phyloP scores from a whole-genome alignment of 2,329 filamentous ascomycete genomes.

The Neurospora sp. region DNA sequence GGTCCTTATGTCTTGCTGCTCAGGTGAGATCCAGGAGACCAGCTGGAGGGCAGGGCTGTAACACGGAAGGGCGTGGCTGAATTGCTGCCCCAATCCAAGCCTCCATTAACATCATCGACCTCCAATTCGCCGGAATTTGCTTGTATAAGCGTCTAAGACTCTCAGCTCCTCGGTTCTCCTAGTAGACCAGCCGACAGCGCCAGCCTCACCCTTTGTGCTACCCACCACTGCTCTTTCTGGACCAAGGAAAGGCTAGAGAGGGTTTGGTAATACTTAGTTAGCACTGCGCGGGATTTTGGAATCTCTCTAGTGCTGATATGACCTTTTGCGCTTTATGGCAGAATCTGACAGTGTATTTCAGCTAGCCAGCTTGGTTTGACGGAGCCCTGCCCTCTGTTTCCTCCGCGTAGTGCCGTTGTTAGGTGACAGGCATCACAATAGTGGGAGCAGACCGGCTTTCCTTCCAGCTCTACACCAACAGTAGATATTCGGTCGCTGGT shows the following conservation, averaged over 20 bases:
- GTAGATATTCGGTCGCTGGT: not conserved
- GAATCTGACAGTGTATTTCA: not conserved
- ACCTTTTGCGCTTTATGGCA: not conserved
- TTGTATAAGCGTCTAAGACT: not conserved
- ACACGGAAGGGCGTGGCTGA: not conserved
- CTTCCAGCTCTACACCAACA: not conserved
- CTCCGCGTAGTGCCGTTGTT: not conserved
- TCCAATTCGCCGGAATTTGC: not conserved
- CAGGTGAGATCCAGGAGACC: not conserved
- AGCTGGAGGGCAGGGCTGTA: not conserved
- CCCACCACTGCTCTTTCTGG: not conserved
- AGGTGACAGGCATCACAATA: not conserved
- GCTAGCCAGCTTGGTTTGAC: not conserved
- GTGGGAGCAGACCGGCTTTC: not conserved
- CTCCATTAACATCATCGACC: not conserved
- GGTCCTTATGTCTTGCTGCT: not conserved
- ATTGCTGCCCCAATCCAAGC: not conserved
- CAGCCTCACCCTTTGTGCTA: not conserved
- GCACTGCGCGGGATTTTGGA: not conserved
- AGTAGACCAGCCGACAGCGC: not conserved
- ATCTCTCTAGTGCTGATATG: not conserved
- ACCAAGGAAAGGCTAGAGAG: not conserved
- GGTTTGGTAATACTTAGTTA: not conserved
- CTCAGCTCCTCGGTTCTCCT: not conserved
- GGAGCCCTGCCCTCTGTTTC: not conserved